Evolutionary conservation across 2,329 filamentous ascomycete species (phyloP).

Genomic region (Aspergillus ruber): DNA sequence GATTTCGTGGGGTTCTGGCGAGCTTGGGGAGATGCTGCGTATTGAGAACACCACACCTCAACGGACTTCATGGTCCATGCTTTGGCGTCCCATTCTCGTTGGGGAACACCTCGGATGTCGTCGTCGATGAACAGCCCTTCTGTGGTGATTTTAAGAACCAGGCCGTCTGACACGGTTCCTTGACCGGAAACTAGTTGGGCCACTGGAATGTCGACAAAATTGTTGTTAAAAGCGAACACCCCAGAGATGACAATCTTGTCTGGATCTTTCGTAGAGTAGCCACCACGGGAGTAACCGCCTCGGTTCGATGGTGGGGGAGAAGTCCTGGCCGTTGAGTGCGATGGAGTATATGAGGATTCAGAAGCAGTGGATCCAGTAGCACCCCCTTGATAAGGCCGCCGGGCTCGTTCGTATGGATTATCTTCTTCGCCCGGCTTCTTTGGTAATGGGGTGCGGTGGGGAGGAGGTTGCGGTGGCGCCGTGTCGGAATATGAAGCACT

Average conservation of each 20-base stretch:
- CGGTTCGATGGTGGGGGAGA: slow-evolving; percentile 74
- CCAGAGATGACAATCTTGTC: slow-evolving; percentile 94
- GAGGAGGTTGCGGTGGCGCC: slow-evolving; percentile 17
- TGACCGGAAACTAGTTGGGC: slow-evolving; percentile 82
- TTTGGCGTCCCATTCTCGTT: slow-evolving; percentile 97
- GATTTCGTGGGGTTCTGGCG: slow-evolving; percentile 19
- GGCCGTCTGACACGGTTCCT: slow-evolving; percentile 79
- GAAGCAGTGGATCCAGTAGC: slow-evolving; percentile 64
- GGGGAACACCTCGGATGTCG: slow-evolving; percentile 81
- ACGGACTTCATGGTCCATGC: slow-evolving; percentile 92
- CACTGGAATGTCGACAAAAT: slow-evolving; percentile 81
- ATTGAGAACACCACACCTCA: slow-evolving; percentile 75
- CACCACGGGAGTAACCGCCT: slow-evolving; percentile 67
- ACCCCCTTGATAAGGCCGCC: slow-evolving; percentile 51
- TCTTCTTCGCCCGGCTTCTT: slow-evolving; percentile 54
- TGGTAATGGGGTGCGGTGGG: slow-evolving; percentile 30
- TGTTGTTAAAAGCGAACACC: slow-evolving; percentile 87
- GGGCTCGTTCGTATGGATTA: slow-evolving; percentile 70
- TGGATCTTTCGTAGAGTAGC: slow-evolving; percentile 82
- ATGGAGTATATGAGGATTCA: slow-evolving; percentile 79
- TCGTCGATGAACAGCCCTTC: slow-evolving; percentile 97
- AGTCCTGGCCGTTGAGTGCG: slow-evolving; percentile 74
- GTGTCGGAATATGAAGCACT: slow-evolving; percentile 9
- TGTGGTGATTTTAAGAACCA: slow-evolving; percentile 85
- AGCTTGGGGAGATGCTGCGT: slow-evolving; percentile 41